Conservation (phyloP, 768 basidiomycete genomes). For the Leccinum subtestaceum region DNA sequence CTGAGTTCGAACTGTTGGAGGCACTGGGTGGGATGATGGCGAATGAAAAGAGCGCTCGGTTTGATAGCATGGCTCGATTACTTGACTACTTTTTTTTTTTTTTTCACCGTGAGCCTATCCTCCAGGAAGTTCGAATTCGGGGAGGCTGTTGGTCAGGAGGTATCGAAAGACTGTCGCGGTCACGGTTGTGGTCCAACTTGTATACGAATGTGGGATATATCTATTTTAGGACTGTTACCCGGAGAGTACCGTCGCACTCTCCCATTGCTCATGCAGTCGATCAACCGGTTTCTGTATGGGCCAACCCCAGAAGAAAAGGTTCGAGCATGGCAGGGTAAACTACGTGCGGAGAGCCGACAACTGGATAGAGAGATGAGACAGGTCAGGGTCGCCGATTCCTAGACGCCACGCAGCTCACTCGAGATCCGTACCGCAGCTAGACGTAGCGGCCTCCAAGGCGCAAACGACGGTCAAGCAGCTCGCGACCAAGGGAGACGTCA, state of each 20-base stretch:
- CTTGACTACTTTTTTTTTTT: not conserved
- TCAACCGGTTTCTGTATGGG: slow-evolving; percentile 94
- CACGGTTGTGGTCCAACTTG: not conserved
- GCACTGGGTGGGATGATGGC: not conserved
- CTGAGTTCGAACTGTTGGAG: not conserved
- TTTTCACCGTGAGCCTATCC: not conserved
- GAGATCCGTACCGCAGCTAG: slow-evolving; percentile 53
- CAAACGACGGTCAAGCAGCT: slow-evolving; percentile 80
- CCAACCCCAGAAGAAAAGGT: slow-evolving; percentile 95
- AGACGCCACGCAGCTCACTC: slow-evolving; percentile 13
- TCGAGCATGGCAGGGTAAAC: slow-evolving; percentile 84
- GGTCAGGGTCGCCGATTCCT: slow-evolving; percentile 48
- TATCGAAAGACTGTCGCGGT: too few species aligned
- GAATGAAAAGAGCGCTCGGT: not conserved
- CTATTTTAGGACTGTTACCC: slow-evolving; percentile 15
- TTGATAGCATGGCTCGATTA: not conserved
- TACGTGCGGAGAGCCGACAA: slow-evolving; percentile 76
- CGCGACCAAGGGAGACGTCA: slow-evolving; percentile 86
- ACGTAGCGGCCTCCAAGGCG: slow-evolving; percentile 77
- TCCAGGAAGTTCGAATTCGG: too few species aligned
- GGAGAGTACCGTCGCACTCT: not conserved
- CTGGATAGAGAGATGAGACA: slow-evolving; percentile 95
- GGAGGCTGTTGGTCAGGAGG: too few species aligned
- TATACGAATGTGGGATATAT: slow-evolving; percentile 8
- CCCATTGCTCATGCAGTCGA: slow-evolving; percentile 61